Percentiles rank a stretch among this genome's conserved stretches.
Evolutionary conservation across 1,284 basidiomycete species (phyloP).

Genomic region (Microbotryum violaceum): DNA sequence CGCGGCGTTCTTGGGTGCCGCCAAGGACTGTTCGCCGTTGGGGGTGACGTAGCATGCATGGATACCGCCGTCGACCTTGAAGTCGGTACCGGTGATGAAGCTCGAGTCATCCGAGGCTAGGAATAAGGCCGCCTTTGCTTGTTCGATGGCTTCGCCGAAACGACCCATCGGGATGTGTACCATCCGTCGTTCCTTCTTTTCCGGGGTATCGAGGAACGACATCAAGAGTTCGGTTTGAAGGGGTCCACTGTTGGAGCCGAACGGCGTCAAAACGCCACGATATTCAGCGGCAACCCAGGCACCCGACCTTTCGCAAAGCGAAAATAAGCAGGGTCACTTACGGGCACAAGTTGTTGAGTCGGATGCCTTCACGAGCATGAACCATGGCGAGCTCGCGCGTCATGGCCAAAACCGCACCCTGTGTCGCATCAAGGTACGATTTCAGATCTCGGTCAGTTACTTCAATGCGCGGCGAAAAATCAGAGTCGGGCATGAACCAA

Average conservation of each 20-base stretch:
- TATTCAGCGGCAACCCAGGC: background rate
- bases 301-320: too few species aligned
- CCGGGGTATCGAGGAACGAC: constrained; percentile 95
- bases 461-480: background rate
- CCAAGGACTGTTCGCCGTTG: constrained; percentile 19
- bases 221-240: constrained; percentile 89
- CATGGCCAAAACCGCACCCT: constrained; percentile 97
- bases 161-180: constrained; percentile 93
- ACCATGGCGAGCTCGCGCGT: constrained; percentile 94
- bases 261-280: background rate
- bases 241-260: constrained; percentile 57
- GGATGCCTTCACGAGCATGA: constrained; percentile 90
- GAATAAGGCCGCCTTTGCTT: constrained; percentile 65
- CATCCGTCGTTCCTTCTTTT: constrained; percentile 84
- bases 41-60: constrained; percentile 69
- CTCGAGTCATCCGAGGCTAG: constrained; percentile 46
- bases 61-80: constrained; percentile 86
- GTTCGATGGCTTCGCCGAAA: constrained; percentile 91
- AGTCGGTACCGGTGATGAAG: constrained; percentile 59
- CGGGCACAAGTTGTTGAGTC: constrained; percentile 92
- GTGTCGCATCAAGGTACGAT: constrained; percentile 2
- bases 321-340: constrained; percentile 46
- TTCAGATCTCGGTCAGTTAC: background rate
- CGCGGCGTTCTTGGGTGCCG: constrained; percentile 21
- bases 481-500: constrained; percentile 35